Base-by-base conservation (phyloP, 495 filamentous ascomycete species). In the Astrocystis sublimbata region DNA sequence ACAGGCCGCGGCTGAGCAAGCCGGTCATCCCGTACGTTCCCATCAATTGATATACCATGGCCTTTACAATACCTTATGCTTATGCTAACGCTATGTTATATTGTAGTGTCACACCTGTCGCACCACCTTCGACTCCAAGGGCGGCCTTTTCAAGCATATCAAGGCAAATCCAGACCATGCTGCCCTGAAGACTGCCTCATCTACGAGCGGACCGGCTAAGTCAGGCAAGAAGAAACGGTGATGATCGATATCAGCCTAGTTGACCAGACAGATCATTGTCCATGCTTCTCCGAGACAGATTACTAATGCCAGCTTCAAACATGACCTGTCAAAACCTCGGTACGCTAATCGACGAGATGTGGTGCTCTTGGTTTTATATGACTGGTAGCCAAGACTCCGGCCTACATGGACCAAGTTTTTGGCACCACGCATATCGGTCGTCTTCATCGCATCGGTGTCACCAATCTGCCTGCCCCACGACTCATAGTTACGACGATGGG, bases 61-160 rank as follows among this genome's bases (percentile, higher is more conserved):
- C n/a, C n/a, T n/a, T n/a, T n/a, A n/a, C n/a, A n/a, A n/a, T n/a
- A n/a, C n/a, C n/a, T n/a, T n/a, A n/a, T n/a, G n/a, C n/a, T 24
- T 7, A 36, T 30, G 3, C 8, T 42, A 2, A 54, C 79, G 49
- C 74, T 80, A n/a, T n/a, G n/a, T n/a, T n/a, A n/a, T n/a, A n/a
- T n/a, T n/a, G 51, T 79, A 71, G 40, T 96, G 92, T 70, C 73
- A 76, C 2, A 71, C 73, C 4, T 96, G 92, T 71, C 76, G 82
- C 41, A 77, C 77, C 13, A 70, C 62, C 0, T 94, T 93, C 65
- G 60, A 84, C 1, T 89, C 87, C 5, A 89, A 85, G 65, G 89
- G 82, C 19, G 85, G 86, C 62, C 74, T 96, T 28, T 92, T 92
- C 67, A 78, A 82, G 63, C 92, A 96, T 76, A 78, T 96, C 36